Base-by-base conservation (phyloP, 768 basidiomycete species). In the Cystobasidium tubakii region DNA sequence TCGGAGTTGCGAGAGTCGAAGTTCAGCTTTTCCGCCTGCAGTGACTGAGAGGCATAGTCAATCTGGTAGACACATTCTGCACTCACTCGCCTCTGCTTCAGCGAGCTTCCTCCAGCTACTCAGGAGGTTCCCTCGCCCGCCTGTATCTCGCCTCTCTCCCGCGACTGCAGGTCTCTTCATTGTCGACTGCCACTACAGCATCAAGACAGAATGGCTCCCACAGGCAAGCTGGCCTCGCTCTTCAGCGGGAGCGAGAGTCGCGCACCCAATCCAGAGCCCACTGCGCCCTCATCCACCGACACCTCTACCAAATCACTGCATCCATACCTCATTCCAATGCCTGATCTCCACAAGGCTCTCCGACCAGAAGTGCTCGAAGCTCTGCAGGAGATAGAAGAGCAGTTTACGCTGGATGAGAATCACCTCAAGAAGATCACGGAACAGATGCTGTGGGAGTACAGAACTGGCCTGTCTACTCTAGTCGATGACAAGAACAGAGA, bases 371-470 rank as follows among this genome's bases (percentile, higher is more conserved):
- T 71, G 1, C 33, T 36, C 33, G 23, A 39, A 39, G 50, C 23
- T 2, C 43, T 73, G 71, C 33, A 62, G 10, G 60, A 65, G 63
- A n/a, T 94, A 78, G 87, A 89, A 79, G 82, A 83, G 6, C 88
- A 89, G 80, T 93, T 99, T 81, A 83, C 85, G 42, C 83, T 96
- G 66, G 81, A 84, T 53, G 83, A 86, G 29, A 84, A 87, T 39
- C 80, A 82, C 65, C 87, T 98, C 71, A 80, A 86, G 62, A 82
- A 85, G 64, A 89, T 97, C 81, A 88, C 91, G 12, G 82, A 85
- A 43, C 86, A 88, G 33, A 97, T 98, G 81, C 84, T 93, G 39
- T 83, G 86, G 67, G 94, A 97, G 79, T 88, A 92, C 79, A 84
- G 85, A 39, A 79, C 86, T 9, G 96, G 96, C 17, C 83, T 99